phyloP scores from a whole-genome alignment of 2,329 filamentous ascomycete genomes.

The Colletotrichum sp. region DNA sequence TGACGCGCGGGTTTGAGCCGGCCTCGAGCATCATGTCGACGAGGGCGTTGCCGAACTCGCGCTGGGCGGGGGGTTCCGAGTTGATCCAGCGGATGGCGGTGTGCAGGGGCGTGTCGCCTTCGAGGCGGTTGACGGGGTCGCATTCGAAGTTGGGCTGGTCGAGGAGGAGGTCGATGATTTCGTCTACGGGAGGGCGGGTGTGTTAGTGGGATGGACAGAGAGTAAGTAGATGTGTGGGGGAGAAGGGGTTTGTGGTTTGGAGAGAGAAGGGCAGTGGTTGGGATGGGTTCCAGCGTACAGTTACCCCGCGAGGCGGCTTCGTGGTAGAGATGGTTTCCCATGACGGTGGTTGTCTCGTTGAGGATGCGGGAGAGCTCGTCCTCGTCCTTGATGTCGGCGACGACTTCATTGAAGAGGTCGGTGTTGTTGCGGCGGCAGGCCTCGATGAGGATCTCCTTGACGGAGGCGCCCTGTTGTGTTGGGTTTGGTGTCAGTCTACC shows the following conservation, averaged over 20 bases:
- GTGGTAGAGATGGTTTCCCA: conserved; percentile 90
- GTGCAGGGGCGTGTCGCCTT: conserved; percentile 82
- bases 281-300: conserved; percentile 62
- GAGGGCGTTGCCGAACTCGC: conserved; percentile 68
- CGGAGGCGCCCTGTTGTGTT: conserved; percentile 80
- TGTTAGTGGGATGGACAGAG: neutral
- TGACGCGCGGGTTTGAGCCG: conserved; percentile 62
- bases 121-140: conserved; percentile 74
- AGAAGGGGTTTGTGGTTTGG: neutral
- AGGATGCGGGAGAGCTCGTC: conserved; percentile 77
- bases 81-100: conserved; percentile 80
- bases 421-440: conserved; percentile 93
- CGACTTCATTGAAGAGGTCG: conserved; percentile 78
- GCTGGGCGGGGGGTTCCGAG: conserved; percentile 65
- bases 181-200: conserved; percentile 55
- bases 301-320: conserved; percentile 86
- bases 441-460: conserved; percentile 86
- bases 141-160: conserved; percentile 87
- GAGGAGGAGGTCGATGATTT: conserved; percentile 81
- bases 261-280: neutral
- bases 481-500: neutral
- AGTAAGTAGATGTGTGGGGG: neutral
- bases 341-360: conserved; percentile 82
- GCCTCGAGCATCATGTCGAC: conserved; percentile 85
- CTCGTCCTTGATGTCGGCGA: conserved; percentile 65